Percentiles rank a stretch among this genome's conserved stretches.
These are phyloP conservation scores for Galerina sulciceps DNA, from an alignment of 768 basidiomycete genomes.

Conservation along the genomic window DNA sequence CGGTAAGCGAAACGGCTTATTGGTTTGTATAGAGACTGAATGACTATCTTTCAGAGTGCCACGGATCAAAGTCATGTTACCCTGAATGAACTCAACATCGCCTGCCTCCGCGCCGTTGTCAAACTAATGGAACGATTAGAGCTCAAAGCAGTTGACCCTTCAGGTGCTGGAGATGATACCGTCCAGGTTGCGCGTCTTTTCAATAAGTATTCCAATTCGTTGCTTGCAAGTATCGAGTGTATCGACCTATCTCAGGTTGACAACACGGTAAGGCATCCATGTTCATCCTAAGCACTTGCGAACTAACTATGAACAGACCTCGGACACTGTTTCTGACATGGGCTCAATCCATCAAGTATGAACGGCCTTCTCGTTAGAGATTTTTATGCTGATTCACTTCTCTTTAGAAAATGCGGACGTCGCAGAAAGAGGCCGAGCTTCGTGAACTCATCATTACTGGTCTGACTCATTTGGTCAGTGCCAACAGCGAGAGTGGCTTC, in stretches of 20 bases:
- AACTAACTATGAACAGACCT: constrained; percentile 35
- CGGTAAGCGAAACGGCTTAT: constrained; percentile 41
- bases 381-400: neutral
- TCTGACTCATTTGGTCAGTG: constrained; percentile 77
- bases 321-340: constrained; percentile 55
- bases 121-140: constrained; percentile 77
- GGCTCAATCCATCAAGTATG: constrained; percentile 50
- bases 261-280: constrained; percentile 36
- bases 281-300: neutral
- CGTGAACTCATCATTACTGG: constrained; percentile 81
- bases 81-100: constrained; percentile 75
- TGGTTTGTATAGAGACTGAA: neutral
- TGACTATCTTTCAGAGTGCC: neutral
- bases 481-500: constrained; percentile 87
- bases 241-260: constrained; percentile 59
- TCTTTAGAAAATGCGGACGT: constrained; percentile 43
- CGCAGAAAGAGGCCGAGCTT: constrained; percentile 62
- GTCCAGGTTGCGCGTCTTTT: constrained; percentile 78
- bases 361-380: neutral
- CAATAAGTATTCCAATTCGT: constrained; percentile 71
- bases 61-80: constrained; percentile 11
- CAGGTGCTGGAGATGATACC: constrained; percentile 63
- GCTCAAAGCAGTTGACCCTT: constrained; percentile 53
- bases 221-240: constrained; percentile 67
- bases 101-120: constrained; percentile 74